Percentiles rank a stretch among this genome's conserved stretches.
Conservation (phyloP, 2,329 filamentous ascomycete species). For the Fonsecaea pedrosoi region DNA sequence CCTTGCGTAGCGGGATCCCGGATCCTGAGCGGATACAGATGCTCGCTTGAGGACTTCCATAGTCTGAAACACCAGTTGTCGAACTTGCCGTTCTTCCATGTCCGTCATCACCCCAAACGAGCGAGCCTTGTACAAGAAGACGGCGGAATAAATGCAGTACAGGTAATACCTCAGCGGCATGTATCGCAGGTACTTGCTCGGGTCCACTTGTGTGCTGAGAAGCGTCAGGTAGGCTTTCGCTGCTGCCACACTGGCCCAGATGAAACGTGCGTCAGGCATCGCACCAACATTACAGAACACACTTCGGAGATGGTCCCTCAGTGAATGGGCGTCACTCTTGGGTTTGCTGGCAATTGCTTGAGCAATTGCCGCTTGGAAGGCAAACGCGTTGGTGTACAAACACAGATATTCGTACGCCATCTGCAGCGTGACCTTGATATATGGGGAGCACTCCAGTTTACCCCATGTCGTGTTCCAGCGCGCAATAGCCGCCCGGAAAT, state of each 20-base stretch:
- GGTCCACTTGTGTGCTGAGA: slow-evolving; percentile 66
- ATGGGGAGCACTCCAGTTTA: slow-evolving; percentile 67
- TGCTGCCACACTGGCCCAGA: slow-evolving; percentile 70
- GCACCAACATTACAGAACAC: slow-evolving; percentile 63
- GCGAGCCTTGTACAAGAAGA: slow-evolving; percentile 69
- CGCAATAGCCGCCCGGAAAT: slow-evolving; percentile 71
- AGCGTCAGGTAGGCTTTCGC: slow-evolving; percentile 67
- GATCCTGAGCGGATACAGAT: slow-evolving; percentile 64
- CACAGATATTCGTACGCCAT: slow-evolving; percentile 76
- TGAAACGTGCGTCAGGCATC: slow-evolving; percentile 69
- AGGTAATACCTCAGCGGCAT: slow-evolving; percentile 71
- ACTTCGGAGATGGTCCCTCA: slow-evolving; percentile 50
- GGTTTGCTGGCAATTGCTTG: slow-evolving; percentile 54
- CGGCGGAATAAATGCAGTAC: slow-evolving; percentile 68
- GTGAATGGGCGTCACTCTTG: slow-evolving; percentile 44
- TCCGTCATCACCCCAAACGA: slow-evolving; percentile 66
- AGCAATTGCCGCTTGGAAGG: slow-evolving; percentile 72
- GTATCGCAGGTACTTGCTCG: slow-evolving; percentile 64
- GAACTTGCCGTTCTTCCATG: slow-evolving; percentile 62
- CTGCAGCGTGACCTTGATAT: slow-evolving; percentile 70
- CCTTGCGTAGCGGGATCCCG: slow-evolving; percentile 67
- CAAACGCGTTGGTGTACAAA: slow-evolving; percentile 77
- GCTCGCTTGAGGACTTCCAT: slow-evolving; percentile 66
- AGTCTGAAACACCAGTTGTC: slow-evolving; percentile 64
- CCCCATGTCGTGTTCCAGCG: slow-evolving; percentile 76